Evolutionary conservation across 2,329 filamentous ascomycete species (phyloP).

Genomic region (Geosmithia morbida): DNA sequence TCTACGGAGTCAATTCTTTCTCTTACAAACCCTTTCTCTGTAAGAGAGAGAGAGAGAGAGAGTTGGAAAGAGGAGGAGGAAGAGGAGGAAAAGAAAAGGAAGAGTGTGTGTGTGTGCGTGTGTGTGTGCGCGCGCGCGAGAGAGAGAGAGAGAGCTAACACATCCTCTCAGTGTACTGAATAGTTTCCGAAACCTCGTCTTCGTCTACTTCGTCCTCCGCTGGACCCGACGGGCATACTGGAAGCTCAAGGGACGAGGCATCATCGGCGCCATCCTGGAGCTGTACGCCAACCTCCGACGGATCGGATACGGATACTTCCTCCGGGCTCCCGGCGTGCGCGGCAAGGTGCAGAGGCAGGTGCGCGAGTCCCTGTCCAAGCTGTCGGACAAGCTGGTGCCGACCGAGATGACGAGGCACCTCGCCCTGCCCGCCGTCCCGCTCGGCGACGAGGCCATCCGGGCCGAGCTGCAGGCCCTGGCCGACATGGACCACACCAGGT

Average conservation of each 20-base stretch:
- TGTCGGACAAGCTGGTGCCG: constrained; percentile 74
- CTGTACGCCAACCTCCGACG: constrained; percentile 59
- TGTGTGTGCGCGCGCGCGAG: too few species aligned
- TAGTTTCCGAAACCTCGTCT: constrained; percentile 75
- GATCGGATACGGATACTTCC: constrained; percentile 70
- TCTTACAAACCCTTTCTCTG: too few species aligned
- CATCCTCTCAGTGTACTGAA: not conserved
- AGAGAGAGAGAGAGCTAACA: too few species aligned
- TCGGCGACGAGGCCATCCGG: constrained; percentile 63
- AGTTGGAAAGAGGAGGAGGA: too few species aligned
- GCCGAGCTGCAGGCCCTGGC: constrained; percentile 67
- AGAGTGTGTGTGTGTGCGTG: too few species aligned
- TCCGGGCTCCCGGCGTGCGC: constrained; percentile 75
- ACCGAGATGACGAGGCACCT: constrained; percentile 59
- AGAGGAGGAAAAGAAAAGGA: too few species aligned
- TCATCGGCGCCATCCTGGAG: constrained; percentile 64
- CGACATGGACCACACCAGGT: constrained; percentile 83
- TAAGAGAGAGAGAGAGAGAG: too few species aligned
- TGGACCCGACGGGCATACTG: constrained; percentile 68
- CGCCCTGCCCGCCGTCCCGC: constrained; percentile 68
- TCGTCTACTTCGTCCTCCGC: constrained; percentile 75
- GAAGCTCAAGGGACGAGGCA: constrained; percentile 77
- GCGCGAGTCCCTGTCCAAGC: constrained; percentile 60
- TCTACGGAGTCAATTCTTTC: not conserved
- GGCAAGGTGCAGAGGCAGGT: constrained; percentile 77